Evolutionary conservation across 345 rosid genomes (phyloP), one percentile per base, ranked within the genome.

Genomic region (Salix arbutifolia): DNA sequence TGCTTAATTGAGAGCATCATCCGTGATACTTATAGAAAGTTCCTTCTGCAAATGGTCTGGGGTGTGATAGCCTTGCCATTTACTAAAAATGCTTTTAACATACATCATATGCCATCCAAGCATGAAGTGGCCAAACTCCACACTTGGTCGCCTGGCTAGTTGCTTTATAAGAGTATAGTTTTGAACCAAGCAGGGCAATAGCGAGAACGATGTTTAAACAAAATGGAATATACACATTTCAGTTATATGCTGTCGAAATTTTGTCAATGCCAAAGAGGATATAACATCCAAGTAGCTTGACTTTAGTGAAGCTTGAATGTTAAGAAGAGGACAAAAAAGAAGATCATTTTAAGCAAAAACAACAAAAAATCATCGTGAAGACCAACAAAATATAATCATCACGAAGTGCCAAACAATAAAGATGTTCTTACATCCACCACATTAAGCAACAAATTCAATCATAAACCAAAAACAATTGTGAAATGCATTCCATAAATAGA

Each of bases 391-490:
- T 23, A 23, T 23, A 58, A 10, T 23, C 64, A 58, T 58, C 64
- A 58, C 28, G 10, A 11, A 58, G 64, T 11, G 64, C 26, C 4
- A 58, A 58, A 23, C 64, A 58, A 58, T 8, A 46, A 58, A 23
- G 64, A 23, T 58, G 25, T 23, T 9, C 75, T 67, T 50, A 56
- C 60, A 76, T 44, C 30, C 21, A 75, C 38, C 65, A 69, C 70
- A 74, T 10, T 28, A 19, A 58, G 33, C 50, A 58, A 60, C 25
- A 21, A n/a, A 35, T 33, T 23, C 65, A 72, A 56, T 35, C 33
- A 62, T 0, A 12, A 74, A 64, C 60, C 48, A 13, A 28, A 48
- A 44, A 48, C 5, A 56, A 58, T 23, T 19, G 14, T 58, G 62
- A 42, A 65, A 65, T 61, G 28, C 12, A 31, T 40, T 10, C 26